phyloP scores from a whole-genome alignment of 148 eudicot species.

The Vaccinium vitisidaea region DNA sequence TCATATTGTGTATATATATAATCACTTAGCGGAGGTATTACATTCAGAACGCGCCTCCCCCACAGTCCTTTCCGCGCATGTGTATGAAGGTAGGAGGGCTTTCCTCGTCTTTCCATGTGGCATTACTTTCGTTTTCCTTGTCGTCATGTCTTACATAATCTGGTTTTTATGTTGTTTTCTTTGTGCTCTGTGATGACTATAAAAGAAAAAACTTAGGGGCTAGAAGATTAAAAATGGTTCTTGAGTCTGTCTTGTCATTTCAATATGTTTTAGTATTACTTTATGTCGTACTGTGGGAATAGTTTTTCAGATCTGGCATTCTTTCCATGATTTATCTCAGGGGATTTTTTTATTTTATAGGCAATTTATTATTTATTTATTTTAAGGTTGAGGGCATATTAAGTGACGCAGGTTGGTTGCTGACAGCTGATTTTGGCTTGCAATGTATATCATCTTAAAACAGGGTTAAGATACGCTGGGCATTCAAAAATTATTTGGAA shows the following conservation, averaged over 20 bases:
- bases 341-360: no score
- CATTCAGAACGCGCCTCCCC: neutral
- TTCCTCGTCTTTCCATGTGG: neutral
- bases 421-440: constrained; percentile 1
- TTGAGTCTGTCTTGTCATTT: neutral
- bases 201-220: neutral
- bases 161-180: neutral
- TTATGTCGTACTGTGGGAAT: neutral
- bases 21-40: neutral
- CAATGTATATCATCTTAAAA: neutral
- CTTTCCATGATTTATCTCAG: neutral
- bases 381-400: neutral
- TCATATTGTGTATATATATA: neutral
- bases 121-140: neutral
- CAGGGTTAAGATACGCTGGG: neutral
- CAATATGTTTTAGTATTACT: neutral
- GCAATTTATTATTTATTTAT: neutral
- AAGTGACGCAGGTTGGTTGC: neutral
- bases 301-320: neutral
- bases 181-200: neutral
- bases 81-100: neutral
- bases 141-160: neutral
- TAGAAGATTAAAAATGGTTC: neutral
- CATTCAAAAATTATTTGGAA: neutral
- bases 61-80: neutral